These are phyloP conservation scores for Xanthoconium purpureum DNA, from an alignment of 768 basidiomycete genomes.

Conservation along the genomic window DNA sequence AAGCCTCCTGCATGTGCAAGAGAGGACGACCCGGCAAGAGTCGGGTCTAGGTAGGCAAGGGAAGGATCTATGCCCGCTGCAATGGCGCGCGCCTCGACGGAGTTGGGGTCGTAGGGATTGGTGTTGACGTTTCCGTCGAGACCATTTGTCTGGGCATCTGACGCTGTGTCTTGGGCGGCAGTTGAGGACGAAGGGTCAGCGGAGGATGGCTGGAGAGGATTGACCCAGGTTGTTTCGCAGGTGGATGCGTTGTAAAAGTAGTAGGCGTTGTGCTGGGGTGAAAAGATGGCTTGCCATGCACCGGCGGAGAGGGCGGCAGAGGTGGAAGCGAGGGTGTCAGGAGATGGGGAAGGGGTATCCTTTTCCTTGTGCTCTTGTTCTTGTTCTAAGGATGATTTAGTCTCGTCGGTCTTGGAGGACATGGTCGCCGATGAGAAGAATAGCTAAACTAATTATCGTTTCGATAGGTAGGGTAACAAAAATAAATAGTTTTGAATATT, in stretches of 20 bases:
- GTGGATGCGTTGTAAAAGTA: conserved; percentile 81
- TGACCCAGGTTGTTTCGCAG: conserved; percentile 80
- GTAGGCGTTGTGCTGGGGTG: conserved; percentile 74
- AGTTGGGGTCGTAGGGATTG: conserved; percentile 35
- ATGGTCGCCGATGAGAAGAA: conserved; percentile 5
- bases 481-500: conserved; percentile 10
- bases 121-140: conserved; percentile 13
- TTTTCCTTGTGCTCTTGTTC: conserved; percentile 4
- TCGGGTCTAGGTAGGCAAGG: conserved; percentile 76
- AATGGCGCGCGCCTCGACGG: conserved; percentile 65
- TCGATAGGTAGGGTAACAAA: not conserved
- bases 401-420: conserved; percentile 6
- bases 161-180: conserved; percentile 14
- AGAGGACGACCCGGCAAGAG: conserved; percentile 43
- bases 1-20: conserved; percentile 40
- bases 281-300: conserved; percentile 81
- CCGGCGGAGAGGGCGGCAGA: conserved; percentile 24
- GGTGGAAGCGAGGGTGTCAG: conserved; percentile 2
- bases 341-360: not conserved
- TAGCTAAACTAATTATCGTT: not conserved
- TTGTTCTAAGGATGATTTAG: not conserved
- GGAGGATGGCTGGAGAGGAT: conserved; percentile 54
- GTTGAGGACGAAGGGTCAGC: conserved; percentile 23
- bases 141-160: conserved; percentile 23
- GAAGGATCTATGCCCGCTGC: conserved; percentile 83